Base-by-base conservation (phyloP, 768 basidiomycete species). In the Cytidiella melzeri region DNA sequence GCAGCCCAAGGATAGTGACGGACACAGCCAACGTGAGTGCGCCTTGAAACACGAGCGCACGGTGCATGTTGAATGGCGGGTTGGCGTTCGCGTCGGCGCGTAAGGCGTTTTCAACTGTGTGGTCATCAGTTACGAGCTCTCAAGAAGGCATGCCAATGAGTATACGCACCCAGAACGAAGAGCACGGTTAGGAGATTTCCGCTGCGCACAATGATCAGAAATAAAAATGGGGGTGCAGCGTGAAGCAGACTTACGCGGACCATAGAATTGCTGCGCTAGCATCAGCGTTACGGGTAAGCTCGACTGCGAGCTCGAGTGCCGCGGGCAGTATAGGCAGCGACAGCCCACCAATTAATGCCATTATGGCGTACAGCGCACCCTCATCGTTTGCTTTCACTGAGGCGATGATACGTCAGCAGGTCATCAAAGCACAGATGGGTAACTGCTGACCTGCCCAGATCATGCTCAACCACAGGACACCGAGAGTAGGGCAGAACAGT, bases 261-360 rank as follows among this genome's bases (percentile, higher is more conserved):
- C 89, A 92, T 20, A 92, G 58, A 23, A 89, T 61, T 0, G 88
- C 84, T 0, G 87, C 75, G 51, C 87, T 89, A 1, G 77, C 81
- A 49, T 89, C 86, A 1, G 88, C 77, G 58, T 88, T 90, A 49
- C 86, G 73, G 5, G 89, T 89, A 19, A 92, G 61, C 62, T 93
- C 91, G 34, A 82, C 84, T 12, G 77, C 83, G 19, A 93, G 76
- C 60, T 93, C 90, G 48, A 93, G 68, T 1, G 71, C 81, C 25
- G 92, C 73, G 1, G 90, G 88, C 2, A 93, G 74, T 68, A 92
- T 75, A 2, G 81, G 76, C 48, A 92, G 54, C 2, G 81, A 81
- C 41, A 73, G 65, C 12, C 77, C 66, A 13, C 91, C 91, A 26
- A 91, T 75, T 26, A 92, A 61, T 3, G 75, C 75, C 70, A 86